A percentile compares a stretch with the other conserved stretches of the same genome.
Conservation (phyloP, 306 rosid genomes). For the Vigna unguiculata region DNA sequence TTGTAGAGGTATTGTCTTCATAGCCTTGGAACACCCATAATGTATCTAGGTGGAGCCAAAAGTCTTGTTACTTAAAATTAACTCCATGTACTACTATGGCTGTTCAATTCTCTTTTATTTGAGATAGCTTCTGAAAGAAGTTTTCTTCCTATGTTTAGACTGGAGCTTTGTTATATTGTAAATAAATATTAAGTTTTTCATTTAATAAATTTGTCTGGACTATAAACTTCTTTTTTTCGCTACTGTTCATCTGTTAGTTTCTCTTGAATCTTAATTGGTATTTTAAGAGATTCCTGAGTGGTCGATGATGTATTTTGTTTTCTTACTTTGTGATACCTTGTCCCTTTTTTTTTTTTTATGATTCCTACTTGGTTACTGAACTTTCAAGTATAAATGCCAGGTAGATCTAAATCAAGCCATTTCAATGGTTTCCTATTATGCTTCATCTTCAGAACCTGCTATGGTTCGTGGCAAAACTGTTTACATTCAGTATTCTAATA, state of each 20-base stretch:
- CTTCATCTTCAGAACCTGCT: slow-evolving; percentile 94
- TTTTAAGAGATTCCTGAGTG: not conserved
- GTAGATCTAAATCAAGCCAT: slow-evolving; percentile 89
- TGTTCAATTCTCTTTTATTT: not conserved
- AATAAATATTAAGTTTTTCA: not conserved
- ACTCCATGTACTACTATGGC: not conserved
- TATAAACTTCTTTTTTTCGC: not conserved
- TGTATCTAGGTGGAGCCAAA: not conserved
- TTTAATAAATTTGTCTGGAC: not conserved
- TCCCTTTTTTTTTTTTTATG: not conserved
- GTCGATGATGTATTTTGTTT: slow-evolving; percentile 11
- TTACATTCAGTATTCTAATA: slow-evolving; percentile 89
- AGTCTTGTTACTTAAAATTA: not conserved
- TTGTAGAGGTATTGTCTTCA: not conserved
- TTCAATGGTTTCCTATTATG: slow-evolving; percentile 91
- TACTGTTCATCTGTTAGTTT: not conserved
- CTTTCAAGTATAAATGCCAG: slow-evolving; percentile 52
- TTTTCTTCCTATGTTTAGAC: not conserved
- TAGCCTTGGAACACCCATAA: slow-evolving; percentile 4
- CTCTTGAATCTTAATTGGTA: not conserved
- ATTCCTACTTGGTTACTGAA: slow-evolving; percentile 1
- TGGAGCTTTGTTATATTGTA: slow-evolving; percentile 8
- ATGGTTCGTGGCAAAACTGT: slow-evolving; percentile 92
- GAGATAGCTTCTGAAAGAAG: no score
- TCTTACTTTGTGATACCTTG: slow-evolving; percentile 26